Conservation (phyloP, 73 alveolate genomes). For the Paramecium pentaurelia region DNA sequence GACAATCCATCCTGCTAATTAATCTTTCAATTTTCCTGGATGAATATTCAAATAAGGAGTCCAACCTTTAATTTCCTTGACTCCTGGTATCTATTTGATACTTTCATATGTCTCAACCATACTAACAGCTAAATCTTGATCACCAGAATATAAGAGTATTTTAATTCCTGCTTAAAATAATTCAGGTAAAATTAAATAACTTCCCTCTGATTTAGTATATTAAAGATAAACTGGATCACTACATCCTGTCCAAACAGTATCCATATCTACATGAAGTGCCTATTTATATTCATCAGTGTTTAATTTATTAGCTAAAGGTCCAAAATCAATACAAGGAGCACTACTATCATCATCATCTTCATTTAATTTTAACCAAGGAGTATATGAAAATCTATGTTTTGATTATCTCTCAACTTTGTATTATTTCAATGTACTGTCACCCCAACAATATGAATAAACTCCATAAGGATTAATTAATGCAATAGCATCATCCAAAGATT, state of each 20-base stretch:
- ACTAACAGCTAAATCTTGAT: conserved; percentile 41
- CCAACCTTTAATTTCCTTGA: not conserved
- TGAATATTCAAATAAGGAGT: not conserved
- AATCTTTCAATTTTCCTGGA: not conserved
- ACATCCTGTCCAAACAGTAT: not conserved
- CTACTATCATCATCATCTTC: not conserved
- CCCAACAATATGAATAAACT: conserved; percentile 26
- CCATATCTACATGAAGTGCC: conserved; percentile 11
- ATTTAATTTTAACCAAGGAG: conserved; percentile 16
- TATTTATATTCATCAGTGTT: not conserved
- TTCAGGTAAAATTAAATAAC: not conserved
- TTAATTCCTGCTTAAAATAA: not conserved
- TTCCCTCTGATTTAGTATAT: not conserved
- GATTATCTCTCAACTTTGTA: not conserved
- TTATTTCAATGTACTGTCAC: not conserved
- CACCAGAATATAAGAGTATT: conserved; percentile 28
- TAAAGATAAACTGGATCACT: not conserved
- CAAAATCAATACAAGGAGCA: conserved; percentile 49
- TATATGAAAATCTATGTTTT: not conserved
- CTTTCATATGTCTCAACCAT: conserved; percentile 6
- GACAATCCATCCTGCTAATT: conserved; percentile 31
- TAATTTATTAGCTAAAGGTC: not conserved
- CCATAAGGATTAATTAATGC: not conserved
- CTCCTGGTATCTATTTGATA: not conserved
- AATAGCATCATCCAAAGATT: not conserved